Evolutionary conservation across 2,329 filamentous ascomycete genomes (phyloP), one percentile per base, ranked within the genome.

Genomic region (Alternaria solani): DNA sequence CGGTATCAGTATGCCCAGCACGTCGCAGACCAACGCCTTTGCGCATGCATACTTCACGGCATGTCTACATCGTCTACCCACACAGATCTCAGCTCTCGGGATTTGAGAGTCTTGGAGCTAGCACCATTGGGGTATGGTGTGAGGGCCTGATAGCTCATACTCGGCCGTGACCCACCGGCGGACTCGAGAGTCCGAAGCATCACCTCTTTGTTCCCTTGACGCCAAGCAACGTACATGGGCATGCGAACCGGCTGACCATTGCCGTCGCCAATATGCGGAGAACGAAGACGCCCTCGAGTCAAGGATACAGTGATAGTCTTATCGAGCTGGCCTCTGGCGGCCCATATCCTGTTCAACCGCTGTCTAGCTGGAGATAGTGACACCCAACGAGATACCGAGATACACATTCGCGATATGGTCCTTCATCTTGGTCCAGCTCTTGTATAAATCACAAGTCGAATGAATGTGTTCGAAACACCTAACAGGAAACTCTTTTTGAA

Each of bases 151-250:
- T 34, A 51, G 34, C 6, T 34, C 53, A 28, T 43, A 32, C 30
- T 51, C n/a, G 57, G 51, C 41, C 38, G 32, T 46, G 49, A 23
- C 38, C 57, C 54, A 48, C 51, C 46, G 30, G 23, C 57, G 57
- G 51, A 55, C 46, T 51, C 23, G 30, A 28, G 44, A 43, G 51
- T 59, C 57, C 57, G 57, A 59, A 53, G 46, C 32, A 34, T 12
- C 26, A 34, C 34, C 44, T 39, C 14, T 41, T 30, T 41, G 8
- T 41, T 23, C 23, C 18, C n/a, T 30, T 5, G n/a, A 39, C 32
- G 23, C 48, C 32, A 30, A 26, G 25, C 20, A 49, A 23, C 53
- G 12, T 28, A 32, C 52, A 34, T 36, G 53, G 16, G 23, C 16
- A 51, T 18, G 23, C 48, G 9, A 56, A 48, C 30, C 34, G 55